Percentiles rank a stretch among this genome's conserved stretches.
These are phyloP conservation scores for Coemansia sp. DNA, from an alignment of 192 early-diverging fungal species.

Conservation along the genomic window DNA sequence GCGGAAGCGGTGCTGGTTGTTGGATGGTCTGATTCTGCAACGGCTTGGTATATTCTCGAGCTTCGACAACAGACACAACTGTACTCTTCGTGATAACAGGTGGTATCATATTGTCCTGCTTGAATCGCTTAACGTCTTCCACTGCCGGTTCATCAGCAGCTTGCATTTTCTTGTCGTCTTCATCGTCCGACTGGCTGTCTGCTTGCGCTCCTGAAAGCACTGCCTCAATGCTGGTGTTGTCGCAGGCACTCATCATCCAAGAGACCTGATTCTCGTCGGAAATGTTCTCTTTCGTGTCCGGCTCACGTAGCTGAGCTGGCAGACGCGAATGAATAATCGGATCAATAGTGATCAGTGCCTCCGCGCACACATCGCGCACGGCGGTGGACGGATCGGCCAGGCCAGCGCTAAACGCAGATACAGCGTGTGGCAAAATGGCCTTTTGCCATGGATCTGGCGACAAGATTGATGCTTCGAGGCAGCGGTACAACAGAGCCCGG, in stretches of 20 bases:
- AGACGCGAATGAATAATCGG: conserved; percentile 45
- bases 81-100: background rate
- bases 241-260: conserved; percentile 11
- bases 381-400: conserved; percentile 19
- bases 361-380: conserved; percentile 22
- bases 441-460: conserved; percentile 51
- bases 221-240: conserved; percentile 13
- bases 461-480: conserved; percentile 41
- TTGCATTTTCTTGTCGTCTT: background rate
- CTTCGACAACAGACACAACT: background rate
- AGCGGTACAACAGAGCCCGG: conserved; percentile 25
- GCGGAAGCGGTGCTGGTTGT: background rate
- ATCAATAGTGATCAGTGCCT: conserved; percentile 24
- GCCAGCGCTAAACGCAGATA: conserved; percentile 37
- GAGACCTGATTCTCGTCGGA: conserved; percentile 16
- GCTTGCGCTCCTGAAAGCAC: conserved; percentile 19
- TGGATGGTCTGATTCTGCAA: background rate
- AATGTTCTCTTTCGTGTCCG: conserved; percentile 29
- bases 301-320: conserved; percentile 49
- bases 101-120: background rate
- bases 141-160: background rate
- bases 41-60: background rate
- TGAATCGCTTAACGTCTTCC: conserved; percentile 25
- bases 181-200: background rate
- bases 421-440: conserved; percentile 45